Base-by-base conservation (phyloP, 1,284 basidiomycete genomes). In the Tilletiopsis washingtonensis region DNA sequence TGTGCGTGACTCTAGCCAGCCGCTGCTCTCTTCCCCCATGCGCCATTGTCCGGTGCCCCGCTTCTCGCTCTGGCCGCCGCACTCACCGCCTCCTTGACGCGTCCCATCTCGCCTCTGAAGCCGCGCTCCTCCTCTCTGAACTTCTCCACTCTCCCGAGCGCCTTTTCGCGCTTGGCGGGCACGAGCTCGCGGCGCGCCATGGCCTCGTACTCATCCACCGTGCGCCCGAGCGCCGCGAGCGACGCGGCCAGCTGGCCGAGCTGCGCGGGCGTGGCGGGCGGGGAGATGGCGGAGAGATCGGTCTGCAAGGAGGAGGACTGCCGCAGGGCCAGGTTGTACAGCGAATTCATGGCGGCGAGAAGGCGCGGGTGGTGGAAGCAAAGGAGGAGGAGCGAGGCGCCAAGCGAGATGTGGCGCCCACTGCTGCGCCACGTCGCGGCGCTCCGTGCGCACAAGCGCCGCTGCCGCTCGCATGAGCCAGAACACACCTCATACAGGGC, bases 271-370 rank as follows among this genome's bases (percentile, higher is more conserved):
- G 53, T 47, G 14, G 58, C 56, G 17, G 55, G 45, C 20, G 54
- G 53, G 27, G 61, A 57, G 5, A 59, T 51, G 6, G 60, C 60
- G 0, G 64, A 54, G 12, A 73, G 56, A 50, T 73, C 70, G 23
- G 61, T 56, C 36, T 64, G 63, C 40, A 73, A 57, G n/a, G 67
- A 64, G 6, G 67, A 62, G 32, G 63, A 61, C 47, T 73, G 69
- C 26, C 70, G 61, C 44, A 67, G 47, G 1, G 68, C 69, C 50
- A 70, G 58, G 43, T 71, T 73, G 60, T 70, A 71, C 23, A 71
- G 58, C 29, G 68, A 69, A 54, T 70, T 70, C 67, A 70, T 70
- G n/a, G n/a, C n/a, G n/a, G n/a, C n/a, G n/a, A n/a, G n/a, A n/a
- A n/a, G n/a, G n/a, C n/a, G n/a, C 21, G 34, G n/a, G n/a, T n/a